Evolutionary conservation across 805 yeast species (phyloP).

Genomic region (Naumovozyma dairenensis): DNA sequence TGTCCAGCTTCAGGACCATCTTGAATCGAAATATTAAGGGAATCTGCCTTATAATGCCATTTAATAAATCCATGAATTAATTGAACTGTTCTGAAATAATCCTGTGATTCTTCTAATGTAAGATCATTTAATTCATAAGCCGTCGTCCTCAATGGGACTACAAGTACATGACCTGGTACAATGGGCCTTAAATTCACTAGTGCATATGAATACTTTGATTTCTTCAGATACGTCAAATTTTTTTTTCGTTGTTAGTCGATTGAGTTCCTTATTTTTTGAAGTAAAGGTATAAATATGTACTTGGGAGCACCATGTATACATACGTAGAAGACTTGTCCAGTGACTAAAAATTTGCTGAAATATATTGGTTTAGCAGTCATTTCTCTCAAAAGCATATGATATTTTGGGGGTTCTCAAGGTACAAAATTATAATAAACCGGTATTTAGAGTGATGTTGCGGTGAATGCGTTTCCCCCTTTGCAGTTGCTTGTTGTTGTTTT

Average conservation of each 20-base stretch:
- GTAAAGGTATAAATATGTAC: no score
- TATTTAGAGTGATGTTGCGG: no score
- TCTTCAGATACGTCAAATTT: conserved; percentile 21
- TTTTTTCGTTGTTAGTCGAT: neutral
- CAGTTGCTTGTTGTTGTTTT: no score
- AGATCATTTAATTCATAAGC: conserved; percentile 59
- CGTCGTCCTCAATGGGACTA: conserved; percentile 68
- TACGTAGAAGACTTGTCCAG: conserved; percentile 28
- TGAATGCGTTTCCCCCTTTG: no score
- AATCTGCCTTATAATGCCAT: conserved; percentile 61
- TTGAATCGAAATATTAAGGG: conserved; percentile 85
- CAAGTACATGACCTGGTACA: conserved; percentile 86
- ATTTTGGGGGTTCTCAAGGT: no score
- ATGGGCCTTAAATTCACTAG: conserved; percentile 87
- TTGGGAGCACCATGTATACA: no score
- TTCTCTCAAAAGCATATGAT: no score
- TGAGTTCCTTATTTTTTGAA: no score
- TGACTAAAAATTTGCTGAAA: conserved; percentile 28
- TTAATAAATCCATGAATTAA: conserved; percentile 59
- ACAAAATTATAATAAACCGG: no score
- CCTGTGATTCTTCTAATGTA: conserved; percentile 59
- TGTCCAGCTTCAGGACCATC: conserved; percentile 97
- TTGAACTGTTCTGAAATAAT: conserved; percentile 71
- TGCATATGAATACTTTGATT: conserved; percentile 62
- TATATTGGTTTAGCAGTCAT: conserved; percentile 9